These are phyloP conservation scores for Pistacia integerrima DNA, from an alignment of 345 rosid genomes.

Conservation along the genomic window DNA sequence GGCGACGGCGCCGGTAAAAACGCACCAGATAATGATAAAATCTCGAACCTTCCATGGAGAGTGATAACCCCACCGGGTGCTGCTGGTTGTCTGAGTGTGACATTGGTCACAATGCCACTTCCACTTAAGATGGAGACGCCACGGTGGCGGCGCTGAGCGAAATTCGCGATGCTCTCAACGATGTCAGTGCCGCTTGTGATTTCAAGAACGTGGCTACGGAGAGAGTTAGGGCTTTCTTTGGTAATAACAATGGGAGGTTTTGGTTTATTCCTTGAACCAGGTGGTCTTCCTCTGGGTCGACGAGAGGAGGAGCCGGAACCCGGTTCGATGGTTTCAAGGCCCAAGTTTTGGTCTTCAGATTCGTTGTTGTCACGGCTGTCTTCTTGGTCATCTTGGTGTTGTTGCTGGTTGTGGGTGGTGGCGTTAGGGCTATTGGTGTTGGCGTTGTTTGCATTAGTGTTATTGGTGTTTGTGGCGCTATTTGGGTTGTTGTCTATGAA, in stretches of 20 bases:
- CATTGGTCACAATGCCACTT: conserved; percentile 73
- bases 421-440: conserved; percentile 21
- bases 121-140: conserved; percentile 87
- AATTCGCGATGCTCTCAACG: conserved; percentile 59
- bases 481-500: conserved; percentile 31
- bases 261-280: conserved; percentile 87
- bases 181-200: conserved; percentile 77
- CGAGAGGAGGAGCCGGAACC: conserved; percentile 60
- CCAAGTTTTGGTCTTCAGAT: conserved; percentile 29
- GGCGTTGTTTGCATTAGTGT: conserved; percentile 33
- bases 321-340: conserved; percentile 38
- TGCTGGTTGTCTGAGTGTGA: conserved; percentile 77
- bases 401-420: conserved; percentile 19
- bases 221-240: conserved; percentile 83
- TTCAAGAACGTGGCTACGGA: conserved; percentile 85
- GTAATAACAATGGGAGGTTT: conserved; percentile 73
- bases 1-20: conserved; percentile 77
- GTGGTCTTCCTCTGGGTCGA: conserved; percentile 82
- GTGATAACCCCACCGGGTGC: conserved; percentile 68
- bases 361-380: conserved; percentile 40
- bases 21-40: conserved; percentile 76
- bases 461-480: conserved; percentile 31
- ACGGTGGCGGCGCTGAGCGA: conserved; percentile 64
- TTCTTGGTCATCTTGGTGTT: conserved; percentile 51
- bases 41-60: conserved; percentile 87